Evolutionary conservation across 2,329 filamentous ascomycete genomes (phyloP), one percentile per base, ranked within the genome.

Genomic region (Colletotrichum godetiae): DNA sequence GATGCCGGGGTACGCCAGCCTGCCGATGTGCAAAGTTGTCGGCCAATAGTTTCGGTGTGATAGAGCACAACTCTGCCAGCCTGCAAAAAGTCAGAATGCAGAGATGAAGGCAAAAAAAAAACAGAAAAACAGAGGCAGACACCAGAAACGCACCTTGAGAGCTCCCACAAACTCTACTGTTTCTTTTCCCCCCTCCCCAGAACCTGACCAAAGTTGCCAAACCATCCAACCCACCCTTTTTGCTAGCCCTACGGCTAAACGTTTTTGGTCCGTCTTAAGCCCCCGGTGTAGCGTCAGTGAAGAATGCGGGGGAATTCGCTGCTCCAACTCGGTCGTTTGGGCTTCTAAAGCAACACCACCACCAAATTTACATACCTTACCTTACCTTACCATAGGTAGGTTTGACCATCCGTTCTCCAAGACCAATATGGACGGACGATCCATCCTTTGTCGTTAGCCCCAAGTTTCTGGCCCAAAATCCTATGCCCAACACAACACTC

Each of bases 1-100:
- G 49, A 56, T 33, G 55, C 71, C 56, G 71, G 71, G 71, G 60
- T 70, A 73, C 46, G 46, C 70, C 59, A 7, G 67, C 52, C 61
- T 59, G 49, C 22, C 49, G 60, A 68, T 27, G 37, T 19, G 10
- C 29, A 15, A 15, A 22, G 19, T 29, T 22, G n/a, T 37, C 15
- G 27, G 27, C 65, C 63, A 71, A 67, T 59, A 29, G 68, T 29
- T 13, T 42, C 22, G 52, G 59, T 19, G 31, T 57, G 31, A 56
- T 46, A 19, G 33, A 22, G 35, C 53, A 33, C 10, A 7, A 29
- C 24, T 15, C 52, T 10, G 31, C 22, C 12, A 2, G 33, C 55
- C 55, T 31, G 13, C 11, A 29, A 13, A 29, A n/a, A 56, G 22
- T 15, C 52, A 27, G 31, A 27, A 35, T 11, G 46, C 33, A 42